Conservation (phyloP, 768 basidiomycete species). For the Leccinellum albellum region DNA sequence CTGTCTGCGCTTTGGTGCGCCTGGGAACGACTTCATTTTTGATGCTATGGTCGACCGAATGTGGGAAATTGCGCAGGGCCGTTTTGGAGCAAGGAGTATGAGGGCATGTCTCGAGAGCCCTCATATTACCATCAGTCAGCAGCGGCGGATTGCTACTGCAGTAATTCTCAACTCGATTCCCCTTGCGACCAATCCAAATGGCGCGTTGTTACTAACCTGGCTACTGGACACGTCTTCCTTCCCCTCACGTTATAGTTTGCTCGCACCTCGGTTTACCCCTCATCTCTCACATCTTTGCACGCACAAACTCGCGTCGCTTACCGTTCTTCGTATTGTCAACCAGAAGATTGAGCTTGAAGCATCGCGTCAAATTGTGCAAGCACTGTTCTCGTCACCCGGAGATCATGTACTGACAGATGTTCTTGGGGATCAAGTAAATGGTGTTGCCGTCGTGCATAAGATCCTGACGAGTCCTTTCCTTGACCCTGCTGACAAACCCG, state of each 20-base stretch:
- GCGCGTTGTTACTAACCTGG: slow-evolving; percentile 94
- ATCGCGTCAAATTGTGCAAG: slow-evolving; percentile 79
- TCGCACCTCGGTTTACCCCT: slow-evolving; percentile 94
- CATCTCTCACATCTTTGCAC: slow-evolving; percentile 96
- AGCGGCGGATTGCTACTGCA: slow-evolving; percentile 91
- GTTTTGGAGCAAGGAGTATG: slow-evolving; percentile 97
- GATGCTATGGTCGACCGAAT: slow-evolving; percentile 97
- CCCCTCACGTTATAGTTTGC: slow-evolving; percentile 89
- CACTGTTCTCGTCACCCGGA: slow-evolving; percentile 83
- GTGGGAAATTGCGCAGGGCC: slow-evolving; percentile 97
- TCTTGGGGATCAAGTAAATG: slow-evolving; percentile 93
- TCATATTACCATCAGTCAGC: slow-evolving; percentile 81
- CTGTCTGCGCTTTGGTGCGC: slow-evolving; percentile 86
- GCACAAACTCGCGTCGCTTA: slow-evolving; percentile 94
- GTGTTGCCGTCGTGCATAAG: slow-evolving; percentile 89
- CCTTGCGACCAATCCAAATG: slow-evolving; percentile 95
- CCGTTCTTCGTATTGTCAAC: slow-evolving; percentile 93
- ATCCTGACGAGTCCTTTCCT: slow-evolving; percentile 86
- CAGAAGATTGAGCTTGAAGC: slow-evolving; percentile 93
- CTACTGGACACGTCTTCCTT: slow-evolving; percentile 92
- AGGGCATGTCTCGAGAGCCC: slow-evolving; percentile 93
- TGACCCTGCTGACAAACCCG: slow-evolving; percentile 61
- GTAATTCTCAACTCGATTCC: slow-evolving; percentile 97
- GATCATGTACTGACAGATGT: slow-evolving; percentile 94
- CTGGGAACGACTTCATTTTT: slow-evolving; percentile 93